Conservation (phyloP, 2,329 filamentous ascomycete species). For the Ambrosiella xylebori region DNA sequence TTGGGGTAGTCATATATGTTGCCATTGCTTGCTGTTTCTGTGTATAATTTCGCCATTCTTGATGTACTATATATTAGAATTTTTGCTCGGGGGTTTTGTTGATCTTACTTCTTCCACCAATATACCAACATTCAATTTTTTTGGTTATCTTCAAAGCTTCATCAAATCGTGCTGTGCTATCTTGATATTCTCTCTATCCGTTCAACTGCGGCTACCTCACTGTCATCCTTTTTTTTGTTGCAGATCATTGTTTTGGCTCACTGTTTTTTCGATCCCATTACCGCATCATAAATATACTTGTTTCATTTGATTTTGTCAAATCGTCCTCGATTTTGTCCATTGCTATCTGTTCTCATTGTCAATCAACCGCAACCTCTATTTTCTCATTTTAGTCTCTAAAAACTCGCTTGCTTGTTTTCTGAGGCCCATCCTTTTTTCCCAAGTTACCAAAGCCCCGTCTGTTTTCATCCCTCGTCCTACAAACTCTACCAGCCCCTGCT, state of each 20-base stretch:
- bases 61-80: neutral
- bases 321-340: too few species aligned
- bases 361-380: too few species aligned
- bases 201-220: neutral
- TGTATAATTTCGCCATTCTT: neutral
- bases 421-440: neutral
- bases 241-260: constrained; percentile 2
- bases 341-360: too few species aligned
- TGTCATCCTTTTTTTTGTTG: neutral
- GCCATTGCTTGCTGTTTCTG: too few species aligned
- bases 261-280: neutral
- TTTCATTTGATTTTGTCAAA: neutral
- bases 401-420: neutral
- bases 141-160: neutral
- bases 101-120: neutral
- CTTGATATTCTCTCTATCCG: neutral
- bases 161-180: neutral
- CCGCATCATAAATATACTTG: neutral
- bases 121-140: neutral
- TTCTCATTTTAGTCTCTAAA: neutral
- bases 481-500: too few species aligned
- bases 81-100: neutral
- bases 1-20: too few species aligned
- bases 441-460: neutral
- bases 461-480: neutral